Evolutionary conservation across 2,329 filamentous ascomycete species (phyloP).

Genomic region (Orbilia blumenaviensis): DNA sequence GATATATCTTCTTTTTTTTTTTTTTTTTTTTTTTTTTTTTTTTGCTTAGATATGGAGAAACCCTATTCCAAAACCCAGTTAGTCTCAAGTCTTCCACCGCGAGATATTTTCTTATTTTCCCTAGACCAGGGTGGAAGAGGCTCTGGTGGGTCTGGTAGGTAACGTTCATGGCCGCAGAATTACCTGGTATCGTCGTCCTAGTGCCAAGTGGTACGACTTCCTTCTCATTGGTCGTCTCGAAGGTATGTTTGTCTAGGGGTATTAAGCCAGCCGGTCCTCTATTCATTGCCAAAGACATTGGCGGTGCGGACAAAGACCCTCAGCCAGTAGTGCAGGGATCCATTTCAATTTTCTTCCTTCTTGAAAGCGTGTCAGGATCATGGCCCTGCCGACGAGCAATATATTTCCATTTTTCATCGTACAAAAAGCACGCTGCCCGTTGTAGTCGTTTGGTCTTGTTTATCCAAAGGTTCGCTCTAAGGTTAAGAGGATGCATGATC

Average conservation of each 20-base stretch:
- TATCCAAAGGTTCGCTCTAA: background rate
- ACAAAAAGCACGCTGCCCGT: background rate
- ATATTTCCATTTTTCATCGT: background rate
- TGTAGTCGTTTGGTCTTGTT: background rate
- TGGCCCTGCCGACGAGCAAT: background rate
- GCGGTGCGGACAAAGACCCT: too few species aligned
- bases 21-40: too few species aligned
- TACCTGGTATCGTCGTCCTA: background rate
- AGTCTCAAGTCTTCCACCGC: background rate
- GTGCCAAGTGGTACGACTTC: slow-evolving; percentile 2
- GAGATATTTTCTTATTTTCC: background rate
- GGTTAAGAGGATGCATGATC: background rate
- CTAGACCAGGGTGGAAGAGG: too few species aligned
- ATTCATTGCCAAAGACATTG: too few species aligned
- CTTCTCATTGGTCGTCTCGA: background rate
- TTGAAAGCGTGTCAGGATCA: background rate
- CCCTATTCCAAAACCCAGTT: too few species aligned
- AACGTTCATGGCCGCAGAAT: too few species aligned
- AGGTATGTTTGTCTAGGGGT: background rate
- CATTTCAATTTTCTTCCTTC: too few species aligned
- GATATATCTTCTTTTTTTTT: background rate
- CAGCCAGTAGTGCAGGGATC: too few species aligned
- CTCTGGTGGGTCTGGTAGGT: too few species aligned
- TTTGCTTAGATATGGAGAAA: too few species aligned
- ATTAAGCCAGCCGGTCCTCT: slow-evolving; percentile 16